Evolutionary conservation across 2,329 filamentous ascomycete genomes (phyloP).

Genomic region (Aspergillus persii): DNA sequence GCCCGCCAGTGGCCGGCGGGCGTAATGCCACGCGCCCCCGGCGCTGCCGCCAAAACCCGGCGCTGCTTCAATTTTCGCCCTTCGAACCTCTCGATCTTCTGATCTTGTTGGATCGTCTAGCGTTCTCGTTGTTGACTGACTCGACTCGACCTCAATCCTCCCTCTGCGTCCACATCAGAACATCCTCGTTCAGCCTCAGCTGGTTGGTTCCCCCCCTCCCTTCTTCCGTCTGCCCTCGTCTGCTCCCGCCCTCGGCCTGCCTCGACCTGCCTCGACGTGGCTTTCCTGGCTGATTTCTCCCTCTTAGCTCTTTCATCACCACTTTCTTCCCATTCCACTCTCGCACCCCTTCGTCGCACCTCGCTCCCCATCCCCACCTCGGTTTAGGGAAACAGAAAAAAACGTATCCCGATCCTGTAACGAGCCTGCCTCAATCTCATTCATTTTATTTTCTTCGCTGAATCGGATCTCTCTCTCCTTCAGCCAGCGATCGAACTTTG

Average conservation of each 20-base stretch:
- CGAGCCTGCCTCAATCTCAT: conserved; percentile 18
- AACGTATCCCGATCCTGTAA: conserved; percentile 15
- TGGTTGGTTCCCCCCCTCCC: neutral
- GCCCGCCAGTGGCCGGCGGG: neutral
- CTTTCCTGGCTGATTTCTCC: neutral
- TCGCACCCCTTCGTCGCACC: neutral
- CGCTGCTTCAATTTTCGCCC: conserved; percentile 2
- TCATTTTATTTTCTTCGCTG: conserved; percentile 23
- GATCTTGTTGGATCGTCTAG: conserved; percentile 28
- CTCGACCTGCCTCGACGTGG: neutral
- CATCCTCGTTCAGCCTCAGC: neutral
- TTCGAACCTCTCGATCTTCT: conserved; percentile 20
- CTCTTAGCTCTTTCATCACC: neutral
- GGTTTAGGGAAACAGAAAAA: neutral
- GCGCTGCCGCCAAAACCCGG: neutral
- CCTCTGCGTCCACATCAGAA: neutral
- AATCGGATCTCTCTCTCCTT: conserved; percentile 20
- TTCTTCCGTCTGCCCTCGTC: neutral
- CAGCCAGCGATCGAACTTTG: conserved; percentile 15
- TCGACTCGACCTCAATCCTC: conserved; percentile 4
- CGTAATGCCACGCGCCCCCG: neutral
- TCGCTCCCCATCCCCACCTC: neutral
- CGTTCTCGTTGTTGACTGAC: conserved; percentile 20
- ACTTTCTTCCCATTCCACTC: neutral
- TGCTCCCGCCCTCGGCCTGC: too few species aligned